Conservation (phyloP, 495 filamentous ascomycete species). For the Penicillium pulvis region DNA sequence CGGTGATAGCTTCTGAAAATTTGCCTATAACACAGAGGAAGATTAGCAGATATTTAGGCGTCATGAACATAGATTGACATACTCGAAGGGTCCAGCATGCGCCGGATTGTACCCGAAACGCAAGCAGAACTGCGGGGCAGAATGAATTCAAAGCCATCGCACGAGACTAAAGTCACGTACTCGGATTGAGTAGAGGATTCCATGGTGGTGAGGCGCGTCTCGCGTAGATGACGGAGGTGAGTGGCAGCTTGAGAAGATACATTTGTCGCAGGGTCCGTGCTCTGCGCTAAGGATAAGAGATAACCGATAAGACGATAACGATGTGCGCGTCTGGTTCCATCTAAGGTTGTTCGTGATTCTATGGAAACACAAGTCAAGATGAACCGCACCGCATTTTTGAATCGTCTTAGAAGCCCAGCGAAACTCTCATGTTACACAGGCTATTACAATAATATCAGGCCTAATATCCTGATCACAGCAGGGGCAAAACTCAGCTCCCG, state of each 20-base stretch:
- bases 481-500: conserved; percentile 9
- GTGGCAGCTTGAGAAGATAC: not conserved
- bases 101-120: conserved; percentile 73
- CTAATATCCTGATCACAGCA: not conserved
- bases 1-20: conserved; percentile 69
- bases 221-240: conserved; percentile 4
- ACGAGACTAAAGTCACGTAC: conserved; percentile 85
- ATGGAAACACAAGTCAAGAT: not conserved
- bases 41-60: conserved; percentile 5
- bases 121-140: conserved; percentile 75
- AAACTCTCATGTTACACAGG: not conserved
- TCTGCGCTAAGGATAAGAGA: conserved; percentile 15
- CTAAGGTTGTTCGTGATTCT: not conserved
- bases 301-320: conserved; percentile 19
- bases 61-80: conserved; percentile 25
- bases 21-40: conserved; percentile 49
- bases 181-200: conserved; percentile 20
- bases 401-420: not conserved
- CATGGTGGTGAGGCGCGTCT: conserved; percentile 9
- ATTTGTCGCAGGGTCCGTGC: conserved; percentile 31
- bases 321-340: not conserved
- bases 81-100: conserved; percentile 85
- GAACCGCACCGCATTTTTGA: not conserved
- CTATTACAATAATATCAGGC: conserved; percentile 7
- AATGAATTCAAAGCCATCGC: conserved; percentile 87